Conservation (phyloP, 257 asterid species). For the Solanum commersonii region DNA sequence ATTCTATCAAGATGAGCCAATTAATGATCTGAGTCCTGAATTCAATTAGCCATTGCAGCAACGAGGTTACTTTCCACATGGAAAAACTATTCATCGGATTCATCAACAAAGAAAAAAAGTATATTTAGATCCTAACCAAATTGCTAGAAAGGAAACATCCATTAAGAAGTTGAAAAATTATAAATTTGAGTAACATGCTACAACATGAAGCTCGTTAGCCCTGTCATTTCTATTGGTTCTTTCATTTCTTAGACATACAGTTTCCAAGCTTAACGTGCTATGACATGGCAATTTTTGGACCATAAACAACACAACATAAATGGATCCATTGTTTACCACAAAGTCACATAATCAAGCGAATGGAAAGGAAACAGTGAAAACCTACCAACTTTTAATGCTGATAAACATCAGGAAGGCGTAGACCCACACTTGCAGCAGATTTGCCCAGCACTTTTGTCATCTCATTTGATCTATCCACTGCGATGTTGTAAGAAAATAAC, state of each 20-base stretch:
- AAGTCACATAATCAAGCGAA: neutral
- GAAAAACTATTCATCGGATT: neutral
- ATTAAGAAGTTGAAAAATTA: neutral
- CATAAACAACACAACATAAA: neutral
- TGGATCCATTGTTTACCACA: neutral
- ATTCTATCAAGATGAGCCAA: neutral
- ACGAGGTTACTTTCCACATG: neutral
- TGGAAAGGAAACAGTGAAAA: neutral
- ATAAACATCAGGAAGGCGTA: constrained; percentile 72
- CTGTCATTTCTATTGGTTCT: neutral
- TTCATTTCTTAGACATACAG: neutral
- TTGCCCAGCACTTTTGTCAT: constrained; percentile 61
- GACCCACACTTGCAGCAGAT: constrained; percentile 96
- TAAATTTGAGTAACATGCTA: neutral
- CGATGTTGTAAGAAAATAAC: constrained; percentile 81
- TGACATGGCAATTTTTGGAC: neutral
- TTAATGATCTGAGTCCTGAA: neutral
- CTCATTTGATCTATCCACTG: constrained; percentile 75
- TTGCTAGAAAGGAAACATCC: neutral
- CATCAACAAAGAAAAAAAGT: neutral
- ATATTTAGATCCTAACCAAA: neutral
- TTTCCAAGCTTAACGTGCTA: neutral
- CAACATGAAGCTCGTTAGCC: neutral
- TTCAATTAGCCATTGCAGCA: neutral
- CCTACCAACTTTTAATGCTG: constrained; percentile 39